Base-by-base conservation (phyloP, 306 rosid genomes). In the Purshia tridentata region DNA sequence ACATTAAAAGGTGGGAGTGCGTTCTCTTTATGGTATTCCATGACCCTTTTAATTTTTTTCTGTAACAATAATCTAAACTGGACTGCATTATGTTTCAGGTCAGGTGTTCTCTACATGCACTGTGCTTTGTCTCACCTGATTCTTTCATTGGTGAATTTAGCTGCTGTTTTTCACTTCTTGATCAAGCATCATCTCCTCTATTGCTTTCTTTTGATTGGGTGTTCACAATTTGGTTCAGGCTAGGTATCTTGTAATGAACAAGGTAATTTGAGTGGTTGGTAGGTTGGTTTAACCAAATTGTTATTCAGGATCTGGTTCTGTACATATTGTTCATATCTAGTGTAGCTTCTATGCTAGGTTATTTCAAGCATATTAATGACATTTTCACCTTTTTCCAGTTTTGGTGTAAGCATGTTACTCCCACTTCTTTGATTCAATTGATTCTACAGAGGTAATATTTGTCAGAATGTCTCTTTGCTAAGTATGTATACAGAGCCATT, bases 291-390 rank as follows among this genome's bases (percentile, higher is more conserved):
- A 1, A 7, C 63, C 37, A 48, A 8, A 44, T 54, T 48, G 19
- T 12, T 42, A 10, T 51, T 69, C 61, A 45, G 69, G 40, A 52
- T 67, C 67, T 37, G 39, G 63, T 76, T 86, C 54, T 86, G 89
- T 83, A 84, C 76, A 72, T 80, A 12, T 69, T 82, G 86, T 73
- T 75, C 66, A 65, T 81, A 76, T 76, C 70, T 67, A 58, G 74
- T 62, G 79, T 74, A 59, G 71, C 66, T 60, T 51, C 50, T 39
- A 57, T 46, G 71, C 65, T 67, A 61, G 70, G 58, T 51, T 20
- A 6, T 75, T 23, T 41, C 9, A 42, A 57, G 16, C 9, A 5
- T 18, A 5, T 50, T 50, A 67, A 46, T 4, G 42, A 6, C 10
- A 20, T 48, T 50, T 29, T 15, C 59, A 53, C 54, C 20, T 23